Evolutionary conservation across 225 moss, liverwort and hornwort species (phyloP), one percentile per base, ranked within the genome.

Genomic region (Polytrichum formosum): DNA sequence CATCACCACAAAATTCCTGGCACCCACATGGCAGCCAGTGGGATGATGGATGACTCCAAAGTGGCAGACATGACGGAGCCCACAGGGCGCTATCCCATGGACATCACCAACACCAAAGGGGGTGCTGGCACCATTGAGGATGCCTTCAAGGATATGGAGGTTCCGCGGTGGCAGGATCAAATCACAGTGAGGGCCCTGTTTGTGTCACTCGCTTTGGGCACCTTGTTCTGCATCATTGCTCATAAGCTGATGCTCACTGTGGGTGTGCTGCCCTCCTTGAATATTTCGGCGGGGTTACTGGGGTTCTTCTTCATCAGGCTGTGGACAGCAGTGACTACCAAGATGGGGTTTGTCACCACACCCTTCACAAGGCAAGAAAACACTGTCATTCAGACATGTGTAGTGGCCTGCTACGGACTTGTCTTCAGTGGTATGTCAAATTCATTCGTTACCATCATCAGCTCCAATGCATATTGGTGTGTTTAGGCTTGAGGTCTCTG

Each of bases 361-460:
- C 97, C 97, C 7, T 98, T 98, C 61, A 98, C 97, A 5, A 89
- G 97, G 31, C 97, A 98, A 81, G 97, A 98, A 73, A 98, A 98
- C 55, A 94, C 97, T 3, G 97, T 98, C 73, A 92, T 98, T 37
- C 97, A 98, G 46, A 98, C 97, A 10, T 92, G 91, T 53, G 94
- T 94, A 4, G 92, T 98, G 10, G 71, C 97, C 26, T 94, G 94
- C 79, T 98, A 88, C 10, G 97, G 92, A 29, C 71, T 98, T 27
- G 88, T 94, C 56, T 98, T 91, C 81, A 94, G 92, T 70, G 97
- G 97, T 97, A 79, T 10, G 66, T 8, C 46, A 46, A 13, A 46
- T 46, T 13, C 46, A 16, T 46, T 13, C 10, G 10, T 37, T 9
- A 37, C 9, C 8, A 8, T 35, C 35, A 35, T 35, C 35, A 35